phyloP scores from a whole-genome alignment of 2,329 filamentous ascomycete genomes.

The Colletotrichum sp. region DNA sequence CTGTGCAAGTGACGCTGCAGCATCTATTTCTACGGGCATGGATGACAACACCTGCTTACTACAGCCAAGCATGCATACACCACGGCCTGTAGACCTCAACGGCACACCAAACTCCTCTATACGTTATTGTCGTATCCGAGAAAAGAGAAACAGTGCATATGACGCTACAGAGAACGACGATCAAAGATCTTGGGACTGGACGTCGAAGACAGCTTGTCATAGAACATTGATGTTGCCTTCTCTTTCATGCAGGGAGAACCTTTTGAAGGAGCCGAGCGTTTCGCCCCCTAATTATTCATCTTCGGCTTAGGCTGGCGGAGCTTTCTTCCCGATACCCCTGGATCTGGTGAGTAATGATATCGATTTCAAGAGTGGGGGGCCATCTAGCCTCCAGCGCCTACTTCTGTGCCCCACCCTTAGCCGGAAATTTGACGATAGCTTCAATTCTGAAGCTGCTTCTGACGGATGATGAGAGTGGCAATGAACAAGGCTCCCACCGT shows the following conservation, averaged over 20 bases:
- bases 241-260: not conserved
- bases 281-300: not conserved
- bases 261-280: not conserved
- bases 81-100: no score
- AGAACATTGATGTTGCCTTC: not conserved
- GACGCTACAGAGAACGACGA: no score
- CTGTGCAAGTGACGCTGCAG: not conserved
- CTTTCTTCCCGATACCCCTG: not conserved
- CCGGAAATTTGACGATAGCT: not conserved
- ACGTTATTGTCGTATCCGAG: no score
- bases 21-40: not conserved
- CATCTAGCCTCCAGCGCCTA: not conserved
- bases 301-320: not conserved
- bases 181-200: no score
- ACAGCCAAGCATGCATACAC: no score
- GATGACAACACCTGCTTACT: not conserved
- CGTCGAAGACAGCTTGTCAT: no score
- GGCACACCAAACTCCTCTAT: no score
- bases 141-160: no score
- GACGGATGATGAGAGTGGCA: not conserved
- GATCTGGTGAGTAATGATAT: not conserved
- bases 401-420: not conserved
- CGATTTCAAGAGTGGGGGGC: not conserved
- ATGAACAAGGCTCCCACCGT: no score
- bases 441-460: not conserved